Percentiles rank a stretch among this genome's conserved stretches.
Evolutionary conservation across 371 early-diverging fungal genomes (phyloP).

Genomic region (Phascolomyces articulosus): DNA sequence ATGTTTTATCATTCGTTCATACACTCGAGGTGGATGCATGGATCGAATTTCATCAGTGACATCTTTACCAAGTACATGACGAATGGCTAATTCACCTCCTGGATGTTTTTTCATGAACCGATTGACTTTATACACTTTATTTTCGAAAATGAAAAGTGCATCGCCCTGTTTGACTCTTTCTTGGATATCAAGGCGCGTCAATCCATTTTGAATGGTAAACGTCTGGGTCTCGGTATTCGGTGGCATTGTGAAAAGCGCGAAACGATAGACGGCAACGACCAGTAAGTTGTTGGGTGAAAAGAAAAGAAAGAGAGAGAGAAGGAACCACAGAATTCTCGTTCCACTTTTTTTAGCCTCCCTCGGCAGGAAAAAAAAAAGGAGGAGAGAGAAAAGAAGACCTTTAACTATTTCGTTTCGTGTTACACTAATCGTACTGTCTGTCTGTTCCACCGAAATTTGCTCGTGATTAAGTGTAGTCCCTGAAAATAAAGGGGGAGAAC

Average conservation of each 20-base stretch:
- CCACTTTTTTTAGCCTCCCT: too few relatives aligned
- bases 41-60: conserved; percentile 90
- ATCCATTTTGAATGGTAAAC: conserved; percentile 16
- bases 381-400: too few relatives aligned
- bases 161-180: conserved; percentile 63
- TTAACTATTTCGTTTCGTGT: too few relatives aligned
- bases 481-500: too few relatives aligned
- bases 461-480: too few relatives aligned
- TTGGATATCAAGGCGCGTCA: conserved; percentile 45
- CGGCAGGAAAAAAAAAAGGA: too few relatives aligned
- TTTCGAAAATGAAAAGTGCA: conserved; percentile 72
- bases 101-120: conserved; percentile 86
- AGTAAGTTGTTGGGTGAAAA: not conserved
- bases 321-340: not conserved
- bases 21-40: conserved; percentile 87
- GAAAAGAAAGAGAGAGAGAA: not conserved
- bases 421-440: too few relatives aligned
- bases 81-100: conserved; percentile 87
- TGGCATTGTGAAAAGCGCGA: conserved; percentile 31
- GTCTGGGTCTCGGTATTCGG: conserved; percentile 31
- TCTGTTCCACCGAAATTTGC: too few relatives aligned
- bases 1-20: conserved; percentile 70
- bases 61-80: conserved; percentile 87
- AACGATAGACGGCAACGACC: not conserved
- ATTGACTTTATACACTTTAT: conserved; percentile 87